phyloP scores from a whole-genome alignment of 2,329 filamentous ascomycete genomes.

The Berkeleyomyces basicola region DNA sequence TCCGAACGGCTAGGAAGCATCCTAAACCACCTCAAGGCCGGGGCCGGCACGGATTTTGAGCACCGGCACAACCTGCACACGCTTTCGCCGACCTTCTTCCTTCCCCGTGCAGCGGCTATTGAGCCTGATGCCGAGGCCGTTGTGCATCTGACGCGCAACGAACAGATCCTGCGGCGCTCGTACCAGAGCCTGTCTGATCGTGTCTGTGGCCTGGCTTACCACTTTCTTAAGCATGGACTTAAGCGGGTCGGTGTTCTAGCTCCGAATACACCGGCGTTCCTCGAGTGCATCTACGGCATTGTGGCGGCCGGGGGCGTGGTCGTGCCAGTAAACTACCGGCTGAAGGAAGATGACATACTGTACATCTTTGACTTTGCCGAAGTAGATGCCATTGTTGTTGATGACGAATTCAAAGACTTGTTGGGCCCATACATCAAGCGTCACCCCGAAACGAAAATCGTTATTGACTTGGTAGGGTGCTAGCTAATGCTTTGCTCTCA shows the following conservation, averaged over 20 bases:
- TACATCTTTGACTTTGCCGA: slow-evolving; percentile 86
- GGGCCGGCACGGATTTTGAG: slow-evolving; percentile 18
- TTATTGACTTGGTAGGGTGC: slow-evolving; percentile 48
- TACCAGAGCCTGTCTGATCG: slow-evolving; percentile 77
- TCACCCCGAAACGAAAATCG: slow-evolving; percentile 48
- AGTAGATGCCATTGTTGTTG: slow-evolving; percentile 73
- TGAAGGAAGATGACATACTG: slow-evolving; percentile 70
- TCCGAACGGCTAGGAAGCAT: slow-evolving; percentile 44
- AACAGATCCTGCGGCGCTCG: slow-evolving; percentile 52
- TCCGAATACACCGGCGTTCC: slow-evolving; percentile 86
- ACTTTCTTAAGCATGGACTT: slow-evolving; percentile 54
- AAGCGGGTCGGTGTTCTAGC: slow-evolving; percentile 71
- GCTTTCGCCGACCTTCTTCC: slow-evolving; percentile 73
- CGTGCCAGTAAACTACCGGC: slow-evolving; percentile 44
- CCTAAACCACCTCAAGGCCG: slow-evolving; percentile 30
- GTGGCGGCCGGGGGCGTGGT: slow-evolving; percentile 65
- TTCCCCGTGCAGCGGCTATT: slow-evolving; percentile 71
- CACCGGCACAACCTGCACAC: slow-evolving; percentile 50
- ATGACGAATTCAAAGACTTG: slow-evolving; percentile 59
- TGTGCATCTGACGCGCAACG: slow-evolving; percentile 69
- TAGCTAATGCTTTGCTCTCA: neutral
- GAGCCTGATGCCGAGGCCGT: slow-evolving; percentile 77
- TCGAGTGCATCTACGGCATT: slow-evolving; percentile 80
- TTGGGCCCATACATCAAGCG: slow-evolving; percentile 47
- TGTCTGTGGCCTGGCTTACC: slow-evolving; percentile 76